These are phyloP conservation scores for Lactarius hengduanensis DNA, from an alignment of 768 basidiomycete genomes.

Conservation along the genomic window DNA sequence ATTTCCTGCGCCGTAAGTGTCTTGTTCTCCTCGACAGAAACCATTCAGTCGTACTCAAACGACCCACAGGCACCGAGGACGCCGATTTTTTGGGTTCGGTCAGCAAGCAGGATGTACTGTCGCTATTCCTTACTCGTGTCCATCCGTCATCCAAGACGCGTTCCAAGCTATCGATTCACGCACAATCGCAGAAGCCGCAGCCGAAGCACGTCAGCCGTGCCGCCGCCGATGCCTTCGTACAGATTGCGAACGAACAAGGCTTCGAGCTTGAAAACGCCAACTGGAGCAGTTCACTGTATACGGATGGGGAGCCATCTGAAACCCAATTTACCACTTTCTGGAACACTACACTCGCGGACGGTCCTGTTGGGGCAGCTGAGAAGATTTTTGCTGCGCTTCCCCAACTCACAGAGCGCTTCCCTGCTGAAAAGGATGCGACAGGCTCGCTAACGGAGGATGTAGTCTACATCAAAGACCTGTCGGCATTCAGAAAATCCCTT, in stretches of 20 bases:
- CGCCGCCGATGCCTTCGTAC: constrained; percentile 62
- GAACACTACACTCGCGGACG: constrained; percentile 40
- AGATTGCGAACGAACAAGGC: constrained; percentile 46
- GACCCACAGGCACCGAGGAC: constrained; percentile 62
- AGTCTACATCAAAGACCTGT: constrained; percentile 62
- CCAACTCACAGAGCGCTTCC: constrained; percentile 53
- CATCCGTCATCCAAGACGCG: constrained; percentile 68
- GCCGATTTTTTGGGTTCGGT: constrained; percentile 60
- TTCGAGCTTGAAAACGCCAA: constrained; percentile 50
- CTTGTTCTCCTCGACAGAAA: neutral
- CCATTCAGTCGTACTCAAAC: neutral
- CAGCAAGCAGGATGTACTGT: constrained; percentile 71
- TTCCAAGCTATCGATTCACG: constrained; percentile 82
- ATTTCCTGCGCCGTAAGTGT: constrained; percentile 80
- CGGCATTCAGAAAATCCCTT: constrained; percentile 63
- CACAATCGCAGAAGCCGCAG: constrained; percentile 66
- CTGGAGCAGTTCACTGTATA: constrained; percentile 51
- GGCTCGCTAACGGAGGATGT: constrained; percentile 48
- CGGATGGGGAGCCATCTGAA: constrained; percentile 54
- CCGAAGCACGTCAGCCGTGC: constrained; percentile 60
- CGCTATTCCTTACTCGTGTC: constrained; percentile 65
- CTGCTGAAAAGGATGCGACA: constrained; percentile 52
- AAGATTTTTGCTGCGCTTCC: constrained; percentile 56
- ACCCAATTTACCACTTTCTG: constrained; percentile 67
- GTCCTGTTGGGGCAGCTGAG: constrained; percentile 40